Conservation (phyloP, 2,329 filamentous ascomycete species). For the Helotiales sp. region DNA sequence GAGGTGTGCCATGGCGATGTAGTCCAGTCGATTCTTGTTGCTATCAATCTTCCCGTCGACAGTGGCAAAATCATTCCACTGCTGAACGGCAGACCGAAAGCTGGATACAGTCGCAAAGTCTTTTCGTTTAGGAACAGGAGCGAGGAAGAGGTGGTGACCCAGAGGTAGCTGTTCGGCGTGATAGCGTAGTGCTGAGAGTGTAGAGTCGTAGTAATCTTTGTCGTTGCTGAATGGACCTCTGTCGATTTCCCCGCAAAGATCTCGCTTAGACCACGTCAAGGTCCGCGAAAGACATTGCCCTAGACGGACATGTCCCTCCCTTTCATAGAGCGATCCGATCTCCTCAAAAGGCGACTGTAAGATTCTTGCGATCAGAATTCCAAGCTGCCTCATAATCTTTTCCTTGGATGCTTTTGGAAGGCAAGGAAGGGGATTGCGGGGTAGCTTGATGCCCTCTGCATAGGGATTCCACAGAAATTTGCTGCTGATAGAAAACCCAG, state of each 20-base stretch:
- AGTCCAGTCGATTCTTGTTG: constrained; percentile 12
- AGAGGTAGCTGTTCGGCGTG: constrained; percentile 1
- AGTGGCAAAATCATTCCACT: constrained; percentile 6
- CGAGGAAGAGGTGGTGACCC: constrained; percentile 39
- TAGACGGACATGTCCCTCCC: not conserved
- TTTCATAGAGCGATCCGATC: constrained; percentile 5
- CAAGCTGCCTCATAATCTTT: constrained; percentile 6
- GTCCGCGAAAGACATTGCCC: not conserved
- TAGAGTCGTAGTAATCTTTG: constrained; percentile 3
- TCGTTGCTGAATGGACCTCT: not conserved
- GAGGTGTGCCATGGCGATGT: constrained; percentile 6
- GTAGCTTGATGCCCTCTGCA: constrained; percentile 1
- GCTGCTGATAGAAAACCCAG: not conserved
- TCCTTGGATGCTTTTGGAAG: not conserved
- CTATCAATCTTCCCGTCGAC: constrained; percentile 7
- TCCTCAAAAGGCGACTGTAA: not conserved
- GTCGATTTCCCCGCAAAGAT: not conserved
- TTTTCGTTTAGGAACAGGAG: constrained; percentile 12
- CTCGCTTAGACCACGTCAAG: not conserved
- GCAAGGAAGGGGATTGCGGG: not conserved
- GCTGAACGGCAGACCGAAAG: constrained; percentile 1
- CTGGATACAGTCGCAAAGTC: constrained; percentile 1
- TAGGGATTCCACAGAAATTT: constrained; percentile 5
- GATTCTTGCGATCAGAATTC: not conserved
- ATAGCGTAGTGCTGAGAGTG: constrained; percentile 1